Conservation (phyloP, 768 basidiomycete genomes). For the Lentinula edodes region DNA sequence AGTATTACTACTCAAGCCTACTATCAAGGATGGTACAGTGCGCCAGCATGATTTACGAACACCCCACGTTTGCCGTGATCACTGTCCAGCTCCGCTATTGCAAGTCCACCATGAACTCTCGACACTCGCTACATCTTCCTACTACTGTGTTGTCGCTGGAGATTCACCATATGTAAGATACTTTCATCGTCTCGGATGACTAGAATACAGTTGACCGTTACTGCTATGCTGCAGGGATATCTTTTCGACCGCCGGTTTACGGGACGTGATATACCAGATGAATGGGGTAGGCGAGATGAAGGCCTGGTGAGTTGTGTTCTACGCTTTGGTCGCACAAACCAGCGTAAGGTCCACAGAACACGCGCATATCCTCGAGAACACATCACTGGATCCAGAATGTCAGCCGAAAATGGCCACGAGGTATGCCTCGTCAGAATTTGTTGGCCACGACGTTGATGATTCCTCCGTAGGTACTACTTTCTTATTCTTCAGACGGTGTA, state of each 20-base stretch:
- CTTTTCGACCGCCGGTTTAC: constrained; percentile 79
- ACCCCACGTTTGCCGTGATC: constrained; percentile 53
- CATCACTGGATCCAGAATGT: constrained; percentile 74
- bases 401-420: constrained; percentile 67
- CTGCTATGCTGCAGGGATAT: constrained; percentile 46
- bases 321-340: constrained; percentile 55
- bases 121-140: constrained; percentile 67
- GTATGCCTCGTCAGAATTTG: constrained; percentile 26
- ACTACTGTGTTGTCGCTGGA: constrained; percentile 61
- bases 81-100: constrained; percentile 71
- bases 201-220: background rate
- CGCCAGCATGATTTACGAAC: constrained; percentile 82
- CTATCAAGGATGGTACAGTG: constrained; percentile 72
- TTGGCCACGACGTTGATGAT: constrained; percentile 10
- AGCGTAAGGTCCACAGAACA: constrained; percentile 7
- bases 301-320: constrained; percentile 76
- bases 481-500: constrained; percentile 67
- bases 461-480: constrained; percentile 39
- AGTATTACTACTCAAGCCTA: background rate
- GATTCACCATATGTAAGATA: constrained; percentile 65
- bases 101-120: constrained; percentile 62
- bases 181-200: background rate
- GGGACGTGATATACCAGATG: constrained; percentile 51
- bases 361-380: constrained; percentile 41
- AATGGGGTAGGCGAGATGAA: constrained; percentile 61